Percentiles rank a stretch among this genome's conserved stretches.
These are phyloP conservation scores for Tetragonia tetragonoides DNA, from an alignment of 148 eudicot genomes.

Conservation along the genomic window DNA sequence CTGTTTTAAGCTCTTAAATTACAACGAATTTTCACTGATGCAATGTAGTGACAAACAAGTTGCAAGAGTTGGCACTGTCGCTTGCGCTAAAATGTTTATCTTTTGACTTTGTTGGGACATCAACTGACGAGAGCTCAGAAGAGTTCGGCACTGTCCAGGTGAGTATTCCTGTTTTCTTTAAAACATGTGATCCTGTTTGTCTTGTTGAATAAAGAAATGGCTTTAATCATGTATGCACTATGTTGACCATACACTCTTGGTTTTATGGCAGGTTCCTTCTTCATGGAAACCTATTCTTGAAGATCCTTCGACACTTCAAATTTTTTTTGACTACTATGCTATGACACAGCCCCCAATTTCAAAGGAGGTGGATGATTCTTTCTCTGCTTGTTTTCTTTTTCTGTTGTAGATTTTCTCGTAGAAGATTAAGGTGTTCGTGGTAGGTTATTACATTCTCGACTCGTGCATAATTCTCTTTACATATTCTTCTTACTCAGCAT, in stretches of 20 bases:
- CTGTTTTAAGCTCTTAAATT: neutral
- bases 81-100: conserved; percentile 83
- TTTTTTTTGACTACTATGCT: conserved; percentile 86
- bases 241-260: conserved; percentile 18
- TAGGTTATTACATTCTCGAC: neutral
- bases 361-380: conserved; percentile 64
- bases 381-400: neutral
- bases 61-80: conserved; percentile 87
- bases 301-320: conserved; percentile 77
- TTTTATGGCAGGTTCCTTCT: conserved; percentile 61
- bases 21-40: conserved; percentile 16
- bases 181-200: conserved; percentile 2
- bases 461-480: neutral
- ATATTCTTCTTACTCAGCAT: neutral
- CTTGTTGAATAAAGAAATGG: neutral
- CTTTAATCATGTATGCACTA: neutral
- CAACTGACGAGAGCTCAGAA: conserved; percentile 94
- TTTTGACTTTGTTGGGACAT: conserved; percentile 86
- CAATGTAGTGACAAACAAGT: conserved; percentile 58
- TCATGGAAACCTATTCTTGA: conserved; percentile 83
- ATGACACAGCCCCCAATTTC: conserved; percentile 77
- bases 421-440: neutral
- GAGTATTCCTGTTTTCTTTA: neutral
- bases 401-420: neutral
- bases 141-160: conserved; percentile 97